Conservation (phyloP, 2,329 filamentous ascomycete species). For the Phialocephala sp. region DNA sequence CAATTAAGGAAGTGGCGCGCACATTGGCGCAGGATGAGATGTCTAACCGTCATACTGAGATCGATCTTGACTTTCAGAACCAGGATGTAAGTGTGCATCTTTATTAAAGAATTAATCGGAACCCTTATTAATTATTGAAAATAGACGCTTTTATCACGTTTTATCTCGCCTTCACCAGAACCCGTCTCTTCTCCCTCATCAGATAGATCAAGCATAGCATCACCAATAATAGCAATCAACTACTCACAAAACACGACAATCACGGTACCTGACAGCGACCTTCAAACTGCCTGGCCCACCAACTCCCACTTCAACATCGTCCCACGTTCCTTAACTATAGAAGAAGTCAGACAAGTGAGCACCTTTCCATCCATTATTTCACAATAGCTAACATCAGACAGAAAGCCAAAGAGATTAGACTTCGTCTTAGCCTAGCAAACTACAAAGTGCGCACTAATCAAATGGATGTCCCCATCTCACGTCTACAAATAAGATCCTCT, state of each 20-base stretch:
- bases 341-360: slow-evolving; percentile 32
- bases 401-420: slow-evolving; percentile 68
- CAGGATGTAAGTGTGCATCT: background rate
- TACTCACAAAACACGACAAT: slow-evolving; percentile 37
- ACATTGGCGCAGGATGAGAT: background rate
- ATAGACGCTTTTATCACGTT: background rate
- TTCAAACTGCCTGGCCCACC: background rate
- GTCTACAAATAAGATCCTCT: slow-evolving; percentile 54
- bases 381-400: slow-evolving; percentile 40
- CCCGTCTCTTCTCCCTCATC: background rate
- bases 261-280: slow-evolving; percentile 33
- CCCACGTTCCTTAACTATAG: slow-evolving; percentile 13
- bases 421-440: slow-evolving; percentile 72
- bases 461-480: slow-evolving; percentile 66
- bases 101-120: background rate
- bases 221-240: slow-evolving; percentile 13
- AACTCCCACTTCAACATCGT: background rate
- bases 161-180: background rate
- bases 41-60: background rate
- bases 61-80: background rate
- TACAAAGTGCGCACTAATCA: slow-evolving; percentile 81
- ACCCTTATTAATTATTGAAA: background rate
- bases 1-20: background rate
- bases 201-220: background rate
- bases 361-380: slow-evolving; percentile 11